Base-by-base conservation (phyloP, 345 rosid genomes). In the Jatropha curcas region DNA sequence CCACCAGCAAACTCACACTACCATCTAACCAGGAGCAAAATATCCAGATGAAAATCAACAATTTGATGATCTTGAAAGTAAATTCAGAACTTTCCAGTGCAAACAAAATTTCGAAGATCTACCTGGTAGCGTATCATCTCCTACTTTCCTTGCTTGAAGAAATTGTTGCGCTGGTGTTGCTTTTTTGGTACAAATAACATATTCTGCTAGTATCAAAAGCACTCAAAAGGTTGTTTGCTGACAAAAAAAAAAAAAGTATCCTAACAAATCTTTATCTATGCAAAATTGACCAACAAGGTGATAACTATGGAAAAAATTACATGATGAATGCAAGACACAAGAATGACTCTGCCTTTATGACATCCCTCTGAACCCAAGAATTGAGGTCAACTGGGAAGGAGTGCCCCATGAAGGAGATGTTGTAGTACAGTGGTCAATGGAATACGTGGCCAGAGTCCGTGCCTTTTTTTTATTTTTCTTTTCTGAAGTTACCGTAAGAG, bases 271-370 rank as follows among this genome's bases (percentile, higher is more conserved):
- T 43, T 67, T 55, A 48, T 53, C 59, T 63, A 65, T 72, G 59
- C 45, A 73, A 48, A 33, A 51, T 65, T 55, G 74, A 63, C 69
- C 33, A 59, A 19, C 63, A 43, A 17, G 51, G 5, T 56, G 53
- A 65, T 56, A 31, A 30, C 46, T 39, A 63, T 39, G 69, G 60
- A 68, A 45, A 31, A 2, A 35, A 53, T 46, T 10, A 45, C 39
- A 67, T 60, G 61, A 74, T 51, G 75, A 76, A 80, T 74, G 65
- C 50, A 78, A n/a, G 68, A 76, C 57, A 61, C 52, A 64, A 70
- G 52, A 53, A 64, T 50, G 27, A 55, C 37, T 62, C 9, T 6
- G 16, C 34, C 57, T 51, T 60, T 65, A 55, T 67, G 60, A 66
- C 60, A 57, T 34, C 12, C 50, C 63, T 66, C 65, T 60, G 80